Evolutionary conservation across 2,329 filamentous ascomycete genomes (phyloP).

Genomic region (Lachnellula cervina): DNA sequence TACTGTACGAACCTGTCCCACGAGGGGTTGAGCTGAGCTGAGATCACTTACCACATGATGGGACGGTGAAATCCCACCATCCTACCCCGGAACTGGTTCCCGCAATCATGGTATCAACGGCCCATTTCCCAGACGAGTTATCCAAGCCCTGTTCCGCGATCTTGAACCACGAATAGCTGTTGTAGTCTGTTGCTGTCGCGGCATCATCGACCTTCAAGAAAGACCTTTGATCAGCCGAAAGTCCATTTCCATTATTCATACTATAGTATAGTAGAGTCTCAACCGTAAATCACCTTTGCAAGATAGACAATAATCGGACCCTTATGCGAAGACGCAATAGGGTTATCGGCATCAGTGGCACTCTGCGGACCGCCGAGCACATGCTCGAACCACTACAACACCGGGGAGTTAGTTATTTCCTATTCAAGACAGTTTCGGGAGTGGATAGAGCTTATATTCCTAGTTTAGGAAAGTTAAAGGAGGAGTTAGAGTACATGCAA

Average conservation of each 20-base stretch:
- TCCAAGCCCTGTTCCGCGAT: conserved; percentile 39
- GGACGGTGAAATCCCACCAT: conserved; percentile 46
- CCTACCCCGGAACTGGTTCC: conserved; percentile 27
- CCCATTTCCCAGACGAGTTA: conserved; percentile 20
- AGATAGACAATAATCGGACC: conserved; percentile 41
- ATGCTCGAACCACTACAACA: conserved; percentile 46
- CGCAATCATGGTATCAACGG: conserved; percentile 25
- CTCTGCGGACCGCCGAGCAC: conserved; percentile 45
- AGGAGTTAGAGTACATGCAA: too few relatives aligned
- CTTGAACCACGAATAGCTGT: conserved; percentile 37
- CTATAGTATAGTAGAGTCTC: too few relatives aligned
- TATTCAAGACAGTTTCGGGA: too few relatives aligned
- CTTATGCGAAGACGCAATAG: conserved; percentile 44
- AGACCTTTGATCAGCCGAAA: neutral
- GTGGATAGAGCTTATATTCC: too few relatives aligned
- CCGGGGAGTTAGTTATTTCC: too few relatives aligned
- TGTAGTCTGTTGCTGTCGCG: conserved; percentile 19
- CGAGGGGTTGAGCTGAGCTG: too few relatives aligned
- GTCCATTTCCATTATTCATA: neutral
- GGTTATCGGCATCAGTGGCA: conserved; percentile 41
- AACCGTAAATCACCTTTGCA: conserved; percentile 34
- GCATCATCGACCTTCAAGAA: conserved; percentile 35
- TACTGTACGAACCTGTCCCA: too few relatives aligned
- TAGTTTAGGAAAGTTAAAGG: too few relatives aligned
- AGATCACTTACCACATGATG: conserved; percentile 33